phyloP scores from a whole-genome alignment of 345 rosid species.

The Brassica incana region DNA sequence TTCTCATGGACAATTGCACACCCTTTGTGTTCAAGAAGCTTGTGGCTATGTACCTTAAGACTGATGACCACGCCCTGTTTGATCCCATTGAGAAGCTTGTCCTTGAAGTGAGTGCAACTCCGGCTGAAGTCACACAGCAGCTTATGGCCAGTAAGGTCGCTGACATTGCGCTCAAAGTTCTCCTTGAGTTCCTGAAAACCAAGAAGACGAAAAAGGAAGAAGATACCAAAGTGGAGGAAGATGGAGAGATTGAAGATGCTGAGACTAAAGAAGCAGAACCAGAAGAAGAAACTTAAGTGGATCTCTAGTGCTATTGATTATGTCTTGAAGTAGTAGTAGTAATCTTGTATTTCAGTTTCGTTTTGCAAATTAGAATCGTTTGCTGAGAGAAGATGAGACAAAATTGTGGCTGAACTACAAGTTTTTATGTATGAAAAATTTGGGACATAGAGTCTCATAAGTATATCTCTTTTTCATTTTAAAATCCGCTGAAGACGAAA shows the following conservation, averaged over 20 bases:
- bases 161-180: conserved; percentile 25
- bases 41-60: conserved; percentile 30
- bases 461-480: background rate
- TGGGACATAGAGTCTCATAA: too few relatives aligned
- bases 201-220: conserved; percentile 20
- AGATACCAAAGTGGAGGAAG: conserved; percentile 27
- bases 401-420: background rate
- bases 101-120: conserved; percentile 28
- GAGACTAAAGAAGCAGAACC: background rate
- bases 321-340: background rate
- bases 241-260: conserved; percentile 6
- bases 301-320: background rate
- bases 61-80: conserved; percentile 21
- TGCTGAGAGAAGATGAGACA: background rate
- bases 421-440: background rate
- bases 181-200: background rate
- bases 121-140: conserved; percentile 40
- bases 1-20: conserved; percentile 38
- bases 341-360: background rate
- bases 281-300: background rate
- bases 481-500: too few relatives aligned
- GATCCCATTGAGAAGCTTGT: conserved; percentile 36
- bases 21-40: conserved; percentile 41
- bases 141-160: conserved; percentile 34
- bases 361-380: background rate